Conservation (phyloP, 2,329 filamentous ascomycete genomes). For the Thielaviopsis musarum region DNA sequence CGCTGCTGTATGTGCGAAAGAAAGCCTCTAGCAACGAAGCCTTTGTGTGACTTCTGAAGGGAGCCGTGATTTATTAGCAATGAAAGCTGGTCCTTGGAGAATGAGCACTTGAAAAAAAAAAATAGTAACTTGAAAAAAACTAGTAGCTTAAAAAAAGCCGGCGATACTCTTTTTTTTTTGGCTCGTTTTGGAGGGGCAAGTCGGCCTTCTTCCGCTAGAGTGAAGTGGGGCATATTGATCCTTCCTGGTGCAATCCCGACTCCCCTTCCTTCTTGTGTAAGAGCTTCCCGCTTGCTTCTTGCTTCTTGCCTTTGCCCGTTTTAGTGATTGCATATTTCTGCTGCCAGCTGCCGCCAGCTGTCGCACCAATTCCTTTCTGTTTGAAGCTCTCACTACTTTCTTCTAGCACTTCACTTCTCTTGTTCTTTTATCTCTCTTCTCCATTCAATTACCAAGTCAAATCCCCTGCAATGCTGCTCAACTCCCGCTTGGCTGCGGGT, state of each 20-base stretch:
- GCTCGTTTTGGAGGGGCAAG: background rate
- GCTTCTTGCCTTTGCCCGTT: too few species aligned
- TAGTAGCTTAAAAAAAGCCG: background rate
- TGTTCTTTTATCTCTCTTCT: background rate
- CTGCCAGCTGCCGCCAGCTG: background rate
- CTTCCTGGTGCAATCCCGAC: background rate
- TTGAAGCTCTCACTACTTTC: background rate
- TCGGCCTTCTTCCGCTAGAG: background rate
- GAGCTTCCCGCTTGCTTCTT: too few species aligned
- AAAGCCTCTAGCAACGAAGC: background rate
- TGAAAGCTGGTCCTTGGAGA: background rate
- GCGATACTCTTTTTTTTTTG: background rate
- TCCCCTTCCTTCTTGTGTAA: background rate
- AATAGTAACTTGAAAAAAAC: background rate
- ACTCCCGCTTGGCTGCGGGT: background rate
- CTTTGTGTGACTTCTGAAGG: background rate
- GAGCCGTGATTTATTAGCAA: background rate
- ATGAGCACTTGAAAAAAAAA: background rate
- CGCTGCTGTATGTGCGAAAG: background rate
- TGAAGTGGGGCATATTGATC: background rate
- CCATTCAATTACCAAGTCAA: background rate
- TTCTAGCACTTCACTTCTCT: background rate
- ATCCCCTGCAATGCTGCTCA: background rate
- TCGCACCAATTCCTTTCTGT: background rate
- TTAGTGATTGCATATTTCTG: background rate